Percentiles rank a stretch among this genome's conserved stretches.
Conservation (phyloP, 2,329 filamentous ascomycete genomes). For the Penicillium freii region DNA sequence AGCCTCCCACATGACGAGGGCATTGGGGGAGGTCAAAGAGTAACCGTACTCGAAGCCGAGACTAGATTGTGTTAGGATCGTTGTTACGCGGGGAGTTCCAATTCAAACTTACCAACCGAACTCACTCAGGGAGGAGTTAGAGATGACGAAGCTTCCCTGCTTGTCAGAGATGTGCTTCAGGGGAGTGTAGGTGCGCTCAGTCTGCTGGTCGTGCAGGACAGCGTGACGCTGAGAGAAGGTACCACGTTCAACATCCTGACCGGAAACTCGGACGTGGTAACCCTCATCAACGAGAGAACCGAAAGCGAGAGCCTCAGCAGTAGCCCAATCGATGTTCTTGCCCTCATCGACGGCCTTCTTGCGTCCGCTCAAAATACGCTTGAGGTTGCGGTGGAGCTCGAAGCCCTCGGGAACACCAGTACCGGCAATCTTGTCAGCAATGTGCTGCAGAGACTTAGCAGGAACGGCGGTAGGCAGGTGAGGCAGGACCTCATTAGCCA, state of each 20-base stretch:
- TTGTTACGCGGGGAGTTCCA: not conserved
- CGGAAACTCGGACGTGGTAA: conserved; percentile 94
- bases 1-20: conserved; percentile 98
- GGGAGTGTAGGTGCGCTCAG: conserved; percentile 86
- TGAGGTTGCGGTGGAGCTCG: conserved; percentile 88
- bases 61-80: conserved; percentile 58
- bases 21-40: conserved; percentile 93
- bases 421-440: conserved; percentile 75
- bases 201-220: conserved; percentile 97
- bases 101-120: conserved; percentile 57
- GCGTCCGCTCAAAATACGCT: conserved; percentile 86
- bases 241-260: conserved; percentile 98
- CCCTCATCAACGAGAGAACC: conserved; percentile 88
- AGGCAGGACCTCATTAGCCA: conserved; percentile 88
- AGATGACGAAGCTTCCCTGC: conserved; percentile 93
- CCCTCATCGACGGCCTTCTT: conserved; percentile 91
- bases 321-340: conserved; percentile 95
- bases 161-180: conserved; percentile 85
- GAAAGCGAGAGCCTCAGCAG: conserved; percentile 92
- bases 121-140: conserved; percentile 84
- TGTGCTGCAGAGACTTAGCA: conserved; percentile 69
- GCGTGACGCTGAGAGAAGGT: conserved; percentile 98
- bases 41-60: conserved; percentile 99
- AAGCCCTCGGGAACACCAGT: conserved; percentile 79
- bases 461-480: conserved; percentile 85